Conservation (phyloP, 169 alveolate genomes). For the Babesia gibsoni region DNA sequence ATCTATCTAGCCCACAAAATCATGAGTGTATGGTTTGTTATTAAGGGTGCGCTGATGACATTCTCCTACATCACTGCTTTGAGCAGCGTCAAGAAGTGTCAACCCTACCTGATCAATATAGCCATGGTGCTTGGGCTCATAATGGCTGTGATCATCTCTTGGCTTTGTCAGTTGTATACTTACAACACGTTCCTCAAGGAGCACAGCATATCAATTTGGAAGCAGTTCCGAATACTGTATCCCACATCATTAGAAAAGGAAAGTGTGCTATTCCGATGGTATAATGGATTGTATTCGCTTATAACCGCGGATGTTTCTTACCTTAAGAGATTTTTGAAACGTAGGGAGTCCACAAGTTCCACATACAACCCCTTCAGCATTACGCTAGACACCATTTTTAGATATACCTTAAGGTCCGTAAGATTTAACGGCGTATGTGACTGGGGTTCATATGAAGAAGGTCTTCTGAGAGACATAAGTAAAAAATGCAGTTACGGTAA, state of each 20-base stretch:
- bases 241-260: not conserved
- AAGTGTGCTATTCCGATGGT: not conserved
- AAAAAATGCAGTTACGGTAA: not conserved
- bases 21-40: not conserved
- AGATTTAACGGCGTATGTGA: slow-evolving; percentile 1
- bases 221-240: slow-evolving; percentile 22
- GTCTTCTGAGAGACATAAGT: not conserved
- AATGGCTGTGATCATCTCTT: slow-evolving; percentile 30
- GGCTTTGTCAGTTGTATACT: slow-evolving; percentile 58
- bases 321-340: not conserved
- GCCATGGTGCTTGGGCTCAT: slow-evolving; percentile 26
- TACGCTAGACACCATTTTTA: not conserved
- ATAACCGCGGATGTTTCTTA: not conserved
- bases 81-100: not conserved
- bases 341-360: not conserved
- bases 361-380: slow-evolving; percentile 12
- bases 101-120: not conserved
- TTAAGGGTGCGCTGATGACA: not conserved
- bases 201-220: not conserved
- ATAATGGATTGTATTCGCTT: not conserved
- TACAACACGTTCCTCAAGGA: slow-evolving; percentile 26
- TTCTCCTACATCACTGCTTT: not conserved
- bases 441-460: not conserved
- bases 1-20: not conserved
- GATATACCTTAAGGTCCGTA: not conserved